Base-by-base conservation (phyloP, 176 grass and related monocot genomes). In the Zizania latifolia region DNA sequence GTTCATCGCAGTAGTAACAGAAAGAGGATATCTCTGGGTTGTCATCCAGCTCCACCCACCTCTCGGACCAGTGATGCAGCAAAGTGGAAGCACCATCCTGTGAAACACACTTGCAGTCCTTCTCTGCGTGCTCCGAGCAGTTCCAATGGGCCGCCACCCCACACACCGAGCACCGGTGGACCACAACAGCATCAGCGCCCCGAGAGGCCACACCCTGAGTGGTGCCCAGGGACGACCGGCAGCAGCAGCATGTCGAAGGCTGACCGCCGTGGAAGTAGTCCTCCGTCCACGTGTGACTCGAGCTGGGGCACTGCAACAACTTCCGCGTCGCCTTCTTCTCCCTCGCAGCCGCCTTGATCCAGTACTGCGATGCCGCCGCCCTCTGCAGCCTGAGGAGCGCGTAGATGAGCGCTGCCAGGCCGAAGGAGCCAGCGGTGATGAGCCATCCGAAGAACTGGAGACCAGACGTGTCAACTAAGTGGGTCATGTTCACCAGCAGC, bases 21-120 rank as follows among this genome's bases (percentile, higher is more conserved):
- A 88, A 92, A 63, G 74, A 90, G 28, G 83, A 84, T 36, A 83
- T 86, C 80, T 88, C 85, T 8, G 68, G 65, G 62, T 66, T 88
- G 40, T 88, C 90, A n/a, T 87, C 69, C 27, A 84, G 58, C 75
- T 88, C 90, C 31, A 86, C 83, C 85, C 90, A 90, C 81, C 85
- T 88, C 84, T 93, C 90, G 0, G 93, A 97, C 93, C 93, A 97
- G 84, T 97, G 93, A 57, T 97, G 93, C 71, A 93, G 80, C 83
- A 90, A 46, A 10, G 84, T 68, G 23, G 77, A 58, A 2, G 50
- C 36, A 1, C 85, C 93, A 76, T 83, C 85, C 83, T 97, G 93
- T 26, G 85, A 83, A 16, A 90, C 82, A 22, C 87, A 88, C 73
- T 97, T 93, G 73, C 93, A 97, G 62, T 97, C 93, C 81, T 84